Conservation (phyloP, 495 filamentous ascomycete genomes). For the Penicillium egyptiacum region DNA sequence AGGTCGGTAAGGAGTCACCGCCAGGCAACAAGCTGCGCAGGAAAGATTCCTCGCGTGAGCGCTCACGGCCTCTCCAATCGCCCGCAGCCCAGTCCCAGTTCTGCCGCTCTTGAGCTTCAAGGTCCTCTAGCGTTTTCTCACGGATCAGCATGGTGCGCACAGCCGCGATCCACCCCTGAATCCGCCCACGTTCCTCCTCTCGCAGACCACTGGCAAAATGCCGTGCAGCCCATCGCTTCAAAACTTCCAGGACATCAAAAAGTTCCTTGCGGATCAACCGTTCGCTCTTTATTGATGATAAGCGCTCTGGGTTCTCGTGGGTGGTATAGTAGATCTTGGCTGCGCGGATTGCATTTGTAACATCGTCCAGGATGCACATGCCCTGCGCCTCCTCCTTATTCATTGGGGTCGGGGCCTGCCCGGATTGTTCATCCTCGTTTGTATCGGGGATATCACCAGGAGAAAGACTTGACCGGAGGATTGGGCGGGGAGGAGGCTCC, state of each 20-base stretch:
- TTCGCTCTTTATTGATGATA: conserved; percentile 84
- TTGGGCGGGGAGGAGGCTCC: conserved; percentile 32
- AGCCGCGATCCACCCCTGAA: conserved; percentile 72
- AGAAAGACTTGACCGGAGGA: conserved; percentile 36
- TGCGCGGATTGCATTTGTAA: conserved; percentile 89
- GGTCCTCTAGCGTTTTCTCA: conserved; percentile 73
- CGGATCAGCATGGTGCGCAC: conserved; percentile 71
- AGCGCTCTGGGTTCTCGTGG: conserved; percentile 75
- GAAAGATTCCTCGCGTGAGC: conserved; percentile 82
- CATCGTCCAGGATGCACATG: conserved; percentile 84
- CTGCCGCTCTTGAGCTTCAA: conserved; percentile 67
- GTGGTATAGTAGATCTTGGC: conserved; percentile 93
- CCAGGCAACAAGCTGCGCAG: conserved; percentile 58
- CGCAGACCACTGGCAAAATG: conserved; percentile 84
- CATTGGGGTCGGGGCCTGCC: conserved; percentile 37
- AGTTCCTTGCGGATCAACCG: conserved; percentile 78
- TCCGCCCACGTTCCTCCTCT: conserved; percentile 66
- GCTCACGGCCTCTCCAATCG: conserved; percentile 76
- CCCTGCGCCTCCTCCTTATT: conserved; percentile 88
- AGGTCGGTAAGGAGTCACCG: conserved; percentile 61
- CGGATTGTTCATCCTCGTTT: conserved; percentile 37
- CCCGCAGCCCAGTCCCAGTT: conserved; percentile 77
- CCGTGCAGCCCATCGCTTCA: conserved; percentile 85
- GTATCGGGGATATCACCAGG: conserved; percentile 33
- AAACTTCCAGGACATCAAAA: conserved; percentile 78